Percentiles rank a stretch among this genome's conserved stretches.
phyloP scores from a whole-genome alignment of 495 filamentous ascomycete species.

The Penicillium antarcticum region DNA sequence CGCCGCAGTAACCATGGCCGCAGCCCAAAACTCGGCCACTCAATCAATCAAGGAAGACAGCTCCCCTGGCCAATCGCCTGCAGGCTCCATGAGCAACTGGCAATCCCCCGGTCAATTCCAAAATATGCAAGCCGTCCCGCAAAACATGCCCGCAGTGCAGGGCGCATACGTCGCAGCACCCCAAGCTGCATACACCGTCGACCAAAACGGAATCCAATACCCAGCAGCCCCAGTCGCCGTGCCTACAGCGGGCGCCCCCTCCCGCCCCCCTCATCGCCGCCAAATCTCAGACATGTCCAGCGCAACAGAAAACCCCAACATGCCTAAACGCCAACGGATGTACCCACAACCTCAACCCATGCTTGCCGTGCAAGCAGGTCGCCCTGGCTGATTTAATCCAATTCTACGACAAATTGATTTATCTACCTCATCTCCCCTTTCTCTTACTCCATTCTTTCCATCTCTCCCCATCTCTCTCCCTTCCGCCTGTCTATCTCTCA shows the following conservation, averaged over 20 bases:
- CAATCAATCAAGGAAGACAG: slow-evolving; percentile 77
- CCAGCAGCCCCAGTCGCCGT: slow-evolving; percentile 48
- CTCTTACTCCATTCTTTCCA: slow-evolving; percentile 9
- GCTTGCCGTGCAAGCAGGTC: slow-evolving; percentile 44
- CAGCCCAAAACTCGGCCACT: slow-evolving; percentile 46
- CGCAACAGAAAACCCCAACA: slow-evolving; percentile 49
- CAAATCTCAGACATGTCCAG: slow-evolving; percentile 66
- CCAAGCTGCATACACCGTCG: slow-evolving; percentile 45
- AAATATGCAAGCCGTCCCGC: slow-evolving; percentile 57
- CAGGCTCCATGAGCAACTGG: slow-evolving; percentile 65
- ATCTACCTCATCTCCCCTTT: neutral
- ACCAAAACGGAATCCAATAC: slow-evolving; percentile 51
- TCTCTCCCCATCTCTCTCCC: slow-evolving; percentile 13
- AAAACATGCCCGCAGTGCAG: slow-evolving; percentile 48
- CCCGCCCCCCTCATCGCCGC: slow-evolving; percentile 52
- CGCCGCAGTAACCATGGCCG: slow-evolving; percentile 46
- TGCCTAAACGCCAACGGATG: slow-evolving; percentile 62
- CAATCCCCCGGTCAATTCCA: slow-evolving; percentile 69
- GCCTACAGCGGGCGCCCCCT: slow-evolving; percentile 35
- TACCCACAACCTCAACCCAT: slow-evolving; percentile 50
- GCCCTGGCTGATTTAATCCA: slow-evolving; percentile 25
- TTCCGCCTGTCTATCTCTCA: slow-evolving; percentile 25
- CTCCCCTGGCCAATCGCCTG: slow-evolving; percentile 74
- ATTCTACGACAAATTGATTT: neutral
- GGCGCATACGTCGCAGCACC: slow-evolving; percentile 46